phyloP scores from a whole-genome alignment of 805 yeast genomes.

The Ogataea angusta region DNA sequence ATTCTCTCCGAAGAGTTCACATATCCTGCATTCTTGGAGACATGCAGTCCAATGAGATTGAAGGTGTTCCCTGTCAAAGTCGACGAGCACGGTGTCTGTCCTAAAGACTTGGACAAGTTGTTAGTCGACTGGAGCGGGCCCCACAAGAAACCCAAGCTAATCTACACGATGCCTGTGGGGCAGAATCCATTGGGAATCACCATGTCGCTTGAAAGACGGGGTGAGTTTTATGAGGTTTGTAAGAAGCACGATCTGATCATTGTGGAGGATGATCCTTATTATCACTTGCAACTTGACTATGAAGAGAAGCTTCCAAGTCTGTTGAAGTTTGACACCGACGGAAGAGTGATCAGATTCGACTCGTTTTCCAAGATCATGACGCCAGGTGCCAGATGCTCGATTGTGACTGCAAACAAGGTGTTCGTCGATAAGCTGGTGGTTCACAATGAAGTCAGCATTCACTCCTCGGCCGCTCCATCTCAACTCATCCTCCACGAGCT shows the following conservation, averaged over 20 bases:
- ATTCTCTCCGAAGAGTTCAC: constrained; percentile 78
- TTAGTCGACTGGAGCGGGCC: constrained; percentile 64
- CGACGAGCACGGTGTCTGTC: constrained; percentile 76
- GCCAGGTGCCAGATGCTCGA: constrained; percentile 74
- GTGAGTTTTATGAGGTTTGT: constrained; percentile 55
- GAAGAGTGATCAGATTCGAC: constrained; percentile 74
- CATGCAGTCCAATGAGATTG: constrained; percentile 71
- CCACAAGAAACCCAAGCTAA: constrained; percentile 47
- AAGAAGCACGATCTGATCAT: constrained; percentile 66
- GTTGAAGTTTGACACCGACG: constrained; percentile 68
- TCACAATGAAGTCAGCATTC: constrained; percentile 68
- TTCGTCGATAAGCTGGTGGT: constrained; percentile 52
- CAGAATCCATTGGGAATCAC: constrained; percentile 84
- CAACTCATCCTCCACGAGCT: constrained; percentile 58
- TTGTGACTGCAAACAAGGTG: constrained; percentile 62
- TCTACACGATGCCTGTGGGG: constrained; percentile 75
- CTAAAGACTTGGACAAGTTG: constrained; percentile 59
- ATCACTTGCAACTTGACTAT: constrained; percentile 62
- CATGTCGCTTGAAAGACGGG: constrained; percentile 54
- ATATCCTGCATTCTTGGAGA: constrained; percentile 81
- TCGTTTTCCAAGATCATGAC: constrained; percentile 77
- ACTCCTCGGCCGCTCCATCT: constrained; percentile 71
- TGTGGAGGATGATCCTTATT: constrained; percentile 86
- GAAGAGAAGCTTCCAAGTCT: constrained; percentile 57
- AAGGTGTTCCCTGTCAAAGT: constrained; percentile 68